phyloP scores from a whole-genome alignment of 805 yeast genomes.

The Lachancea thermotolerans region DNA sequence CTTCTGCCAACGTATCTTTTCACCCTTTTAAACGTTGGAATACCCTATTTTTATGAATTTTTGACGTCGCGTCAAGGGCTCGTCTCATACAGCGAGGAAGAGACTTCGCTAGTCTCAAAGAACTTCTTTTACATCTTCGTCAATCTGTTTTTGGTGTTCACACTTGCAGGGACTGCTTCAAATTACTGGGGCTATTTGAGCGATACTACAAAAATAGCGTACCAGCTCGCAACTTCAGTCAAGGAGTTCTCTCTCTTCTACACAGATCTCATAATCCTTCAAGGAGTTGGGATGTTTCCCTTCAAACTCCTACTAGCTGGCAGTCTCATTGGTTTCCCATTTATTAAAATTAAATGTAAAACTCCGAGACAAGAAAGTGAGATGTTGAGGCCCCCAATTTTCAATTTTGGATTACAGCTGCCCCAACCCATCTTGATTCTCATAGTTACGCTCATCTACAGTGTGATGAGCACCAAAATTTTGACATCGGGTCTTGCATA shows the following conservation, averaged over 20 bases:
- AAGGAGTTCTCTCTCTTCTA: slow-evolving; percentile 78
- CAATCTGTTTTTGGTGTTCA: slow-evolving; percentile 86
- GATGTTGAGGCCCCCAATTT: slow-evolving; percentile 79
- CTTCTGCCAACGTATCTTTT: slow-evolving; percentile 86
- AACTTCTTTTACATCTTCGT: slow-evolving; percentile 93
- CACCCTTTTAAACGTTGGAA: slow-evolving; percentile 71
- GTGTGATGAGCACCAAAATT: slow-evolving; percentile 84
- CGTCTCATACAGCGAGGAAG: slow-evolving; percentile 89
- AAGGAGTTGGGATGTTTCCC: slow-evolving; percentile 87
- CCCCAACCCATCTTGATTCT: slow-evolving; percentile 89
- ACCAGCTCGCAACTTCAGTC: slow-evolving; percentile 75
- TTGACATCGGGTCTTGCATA: slow-evolving; percentile 77
- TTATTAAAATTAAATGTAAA: slow-evolving; percentile 54
- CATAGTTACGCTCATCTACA: slow-evolving; percentile 77
- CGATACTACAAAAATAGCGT: slow-evolving; percentile 86
- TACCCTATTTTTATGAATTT: slow-evolving; percentile 84
- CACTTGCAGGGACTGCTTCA: slow-evolving; percentile 88
- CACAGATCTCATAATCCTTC: slow-evolving; percentile 76
- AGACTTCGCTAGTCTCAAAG: slow-evolving; percentile 80
- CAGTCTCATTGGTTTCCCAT: slow-evolving; percentile 65
- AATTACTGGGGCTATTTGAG: slow-evolving; percentile 71
- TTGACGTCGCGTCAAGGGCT: slow-evolving; percentile 80
- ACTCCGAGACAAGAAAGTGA: slow-evolving; percentile 79
- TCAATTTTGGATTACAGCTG: slow-evolving; percentile 83
- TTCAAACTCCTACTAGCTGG: slow-evolving; percentile 79